Conservation (phyloP, 2,329 filamentous ascomycete genomes). For the Trichoderma lentiforme region DNA sequence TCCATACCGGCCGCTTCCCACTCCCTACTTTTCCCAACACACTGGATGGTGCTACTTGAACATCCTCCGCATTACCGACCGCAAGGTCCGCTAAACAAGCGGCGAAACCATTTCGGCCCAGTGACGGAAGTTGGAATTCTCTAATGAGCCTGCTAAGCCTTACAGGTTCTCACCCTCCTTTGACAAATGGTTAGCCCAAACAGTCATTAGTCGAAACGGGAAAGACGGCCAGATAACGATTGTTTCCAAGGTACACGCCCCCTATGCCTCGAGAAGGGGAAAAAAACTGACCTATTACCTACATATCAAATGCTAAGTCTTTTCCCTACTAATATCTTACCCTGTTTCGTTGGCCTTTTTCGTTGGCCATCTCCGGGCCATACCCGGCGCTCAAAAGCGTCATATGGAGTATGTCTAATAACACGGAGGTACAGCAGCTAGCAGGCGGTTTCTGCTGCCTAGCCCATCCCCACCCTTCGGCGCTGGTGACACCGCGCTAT, state of each 20-base stretch:
- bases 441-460: background rate
- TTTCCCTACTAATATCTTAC: background rate
- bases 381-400: background rate
- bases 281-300: background rate
- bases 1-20: background rate
- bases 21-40: background rate
- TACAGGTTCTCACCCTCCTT: background rate
- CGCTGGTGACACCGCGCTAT: background rate
- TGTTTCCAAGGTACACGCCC: background rate
- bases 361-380: background rate
- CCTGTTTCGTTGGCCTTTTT: background rate
- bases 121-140: background rate
- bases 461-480: background rate
- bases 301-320: background rate
- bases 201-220: constrained; percentile 1
- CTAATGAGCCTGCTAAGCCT: constrained; percentile 6
- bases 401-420: background rate
- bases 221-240: background rate
- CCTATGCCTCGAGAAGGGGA: background rate
- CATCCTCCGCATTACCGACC: constrained; percentile 10
- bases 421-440: background rate
- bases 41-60: background rate
- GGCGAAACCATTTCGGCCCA: background rate
- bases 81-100: constrained; percentile 7
- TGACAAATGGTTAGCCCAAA: background rate